A percentile compares a stretch with the other conserved stretches of the same genome.
phyloP scores from a whole-genome alignment of 208 protist species.

The Leishmania aethiopica region DNA sequence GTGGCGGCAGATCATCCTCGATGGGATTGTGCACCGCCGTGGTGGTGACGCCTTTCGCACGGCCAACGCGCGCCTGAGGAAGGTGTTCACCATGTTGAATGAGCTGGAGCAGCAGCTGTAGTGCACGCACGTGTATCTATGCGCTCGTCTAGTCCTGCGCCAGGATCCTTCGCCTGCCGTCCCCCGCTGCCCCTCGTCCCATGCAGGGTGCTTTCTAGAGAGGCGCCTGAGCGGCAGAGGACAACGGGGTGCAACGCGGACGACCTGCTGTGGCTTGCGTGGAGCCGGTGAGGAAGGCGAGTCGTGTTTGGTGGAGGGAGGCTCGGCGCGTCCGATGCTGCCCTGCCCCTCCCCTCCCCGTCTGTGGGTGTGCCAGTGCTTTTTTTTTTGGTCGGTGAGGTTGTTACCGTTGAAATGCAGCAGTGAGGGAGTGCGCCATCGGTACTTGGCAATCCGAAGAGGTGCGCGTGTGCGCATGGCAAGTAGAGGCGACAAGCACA shows the following conservation, averaged over 20 bases:
- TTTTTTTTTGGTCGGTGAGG: background rate
- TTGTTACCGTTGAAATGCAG: background rate
- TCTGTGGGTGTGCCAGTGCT: background rate
- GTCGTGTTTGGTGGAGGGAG: background rate
- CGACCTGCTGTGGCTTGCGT: background rate
- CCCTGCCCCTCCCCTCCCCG: background rate
- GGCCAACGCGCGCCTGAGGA: conserved; percentile 71
- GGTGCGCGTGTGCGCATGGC: background rate
- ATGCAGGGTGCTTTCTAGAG: background rate
- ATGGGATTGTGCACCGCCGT: conserved; percentile 67
- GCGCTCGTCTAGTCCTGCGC: background rate
- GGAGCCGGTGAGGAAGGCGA: background rate
- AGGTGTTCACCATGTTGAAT: conserved; percentile 61
- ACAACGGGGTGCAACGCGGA: background rate
- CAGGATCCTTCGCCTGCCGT: background rate
- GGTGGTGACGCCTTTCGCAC: conserved; percentile 46
- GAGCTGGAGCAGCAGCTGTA: conserved; percentile 43
- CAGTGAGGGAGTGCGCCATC: background rate
- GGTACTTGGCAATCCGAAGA: background rate
- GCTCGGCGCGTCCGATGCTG: background rate
- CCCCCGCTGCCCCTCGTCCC: background rate
- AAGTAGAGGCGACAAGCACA: too few relatives aligned
- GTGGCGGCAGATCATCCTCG: conserved; percentile 55
- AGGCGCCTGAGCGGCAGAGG: background rate
- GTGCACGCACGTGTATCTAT: background rate